Percentiles rank a stretch among this genome's conserved stretches.
These are phyloP conservation scores for Boletus bicolor DNA, from an alignment of 768 basidiomycete genomes.

Conservation along the genomic window DNA sequence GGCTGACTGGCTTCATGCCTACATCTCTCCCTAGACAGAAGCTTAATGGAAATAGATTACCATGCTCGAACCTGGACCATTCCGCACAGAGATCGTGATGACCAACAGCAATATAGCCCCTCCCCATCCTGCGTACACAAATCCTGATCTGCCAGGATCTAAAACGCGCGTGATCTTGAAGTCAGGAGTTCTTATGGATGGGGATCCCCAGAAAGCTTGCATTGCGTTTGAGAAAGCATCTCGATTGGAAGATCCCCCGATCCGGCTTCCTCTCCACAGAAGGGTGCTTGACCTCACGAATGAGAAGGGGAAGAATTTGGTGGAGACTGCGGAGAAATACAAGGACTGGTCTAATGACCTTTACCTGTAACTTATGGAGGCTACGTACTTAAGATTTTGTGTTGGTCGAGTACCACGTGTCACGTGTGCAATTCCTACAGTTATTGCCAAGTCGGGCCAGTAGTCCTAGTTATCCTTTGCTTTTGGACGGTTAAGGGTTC, in stretches of 20 bases:
- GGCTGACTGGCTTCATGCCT: background rate
- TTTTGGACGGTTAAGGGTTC: background rate
- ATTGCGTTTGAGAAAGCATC: conserved; percentile 15
- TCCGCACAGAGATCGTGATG: conserved; percentile 2
- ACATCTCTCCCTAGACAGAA: background rate
- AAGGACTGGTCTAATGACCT: conserved; percentile 24
- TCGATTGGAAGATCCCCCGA: conserved; percentile 19
- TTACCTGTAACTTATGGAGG: conserved; percentile 9
- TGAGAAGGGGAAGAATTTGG: conserved; percentile 12
- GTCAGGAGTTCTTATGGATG: background rate
- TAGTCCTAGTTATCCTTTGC: background rate
- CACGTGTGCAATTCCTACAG: too few species aligned
- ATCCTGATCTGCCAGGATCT: conserved; percentile 3
- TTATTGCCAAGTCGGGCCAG: too few species aligned
- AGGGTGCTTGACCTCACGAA: background rate
- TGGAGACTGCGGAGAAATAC: conserved; percentile 18
- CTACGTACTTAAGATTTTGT: too few species aligned
- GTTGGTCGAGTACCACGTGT: too few species aligned
- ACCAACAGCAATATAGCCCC: background rate
- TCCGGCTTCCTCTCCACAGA: conserved; percentile 20
- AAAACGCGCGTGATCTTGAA: conserved; percentile 3
- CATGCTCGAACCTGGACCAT: conserved; percentile 20
- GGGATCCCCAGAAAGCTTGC: conserved; percentile 1
- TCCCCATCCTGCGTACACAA: conserved; percentile 19
- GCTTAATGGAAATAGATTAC: conserved; percentile 10